These are phyloP conservation scores for Tripterygium wilfordii DNA, from an alignment of 177 flowering plant species.

Conservation along the genomic window DNA sequence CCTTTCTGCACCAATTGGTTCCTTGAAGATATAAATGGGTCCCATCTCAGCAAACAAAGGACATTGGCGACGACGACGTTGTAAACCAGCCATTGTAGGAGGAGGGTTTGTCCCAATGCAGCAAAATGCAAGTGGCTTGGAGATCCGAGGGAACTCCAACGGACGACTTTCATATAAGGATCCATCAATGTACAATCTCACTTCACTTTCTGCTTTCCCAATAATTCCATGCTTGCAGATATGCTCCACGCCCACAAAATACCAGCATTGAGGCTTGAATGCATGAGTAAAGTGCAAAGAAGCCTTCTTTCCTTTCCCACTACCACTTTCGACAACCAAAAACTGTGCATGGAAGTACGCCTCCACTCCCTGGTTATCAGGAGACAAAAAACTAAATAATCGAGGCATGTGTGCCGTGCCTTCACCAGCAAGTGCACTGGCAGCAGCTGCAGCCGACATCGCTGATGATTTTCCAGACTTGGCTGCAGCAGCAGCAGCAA, in stretches of 20 bases:
- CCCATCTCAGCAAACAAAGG: constrained; percentile 99
- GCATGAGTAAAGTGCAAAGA: constrained; percentile 97
- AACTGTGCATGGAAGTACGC: constrained; percentile 99
- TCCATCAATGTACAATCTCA: constrained; percentile 92
- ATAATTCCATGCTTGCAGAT: constrained; percentile 75
- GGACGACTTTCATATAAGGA: constrained; percentile 85
- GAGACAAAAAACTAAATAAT: constrained; percentile 88
- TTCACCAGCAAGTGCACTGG: constrained; percentile 99
- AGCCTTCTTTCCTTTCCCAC: constrained; percentile 92
- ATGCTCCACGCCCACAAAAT: constrained; percentile 93
- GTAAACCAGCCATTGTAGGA: constrained; percentile 98
- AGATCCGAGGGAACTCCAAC: constrained; percentile 91
- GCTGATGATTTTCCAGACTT: constrained; percentile 96
- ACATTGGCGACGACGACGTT: constrained; percentile 95
- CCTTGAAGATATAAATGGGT: constrained; percentile 91
- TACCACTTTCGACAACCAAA: constrained; percentile 95
- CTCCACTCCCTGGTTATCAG: constrained; percentile 96
- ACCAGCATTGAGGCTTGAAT: constrained; percentile 98
- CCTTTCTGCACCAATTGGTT: constrained; percentile 88
- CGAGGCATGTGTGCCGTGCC: constrained; percentile 99
- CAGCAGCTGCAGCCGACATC: constrained; percentile 99
- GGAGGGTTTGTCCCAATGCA: constrained; percentile 99
- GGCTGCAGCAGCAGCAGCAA: constrained; percentile 97
- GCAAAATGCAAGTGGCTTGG: constrained; percentile 96
- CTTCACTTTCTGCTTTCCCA: constrained; percentile 92